Evolutionary conservation across 768 basidiomycete genomes (phyloP).

Genomic region (Lactarius psammicola): DNA sequence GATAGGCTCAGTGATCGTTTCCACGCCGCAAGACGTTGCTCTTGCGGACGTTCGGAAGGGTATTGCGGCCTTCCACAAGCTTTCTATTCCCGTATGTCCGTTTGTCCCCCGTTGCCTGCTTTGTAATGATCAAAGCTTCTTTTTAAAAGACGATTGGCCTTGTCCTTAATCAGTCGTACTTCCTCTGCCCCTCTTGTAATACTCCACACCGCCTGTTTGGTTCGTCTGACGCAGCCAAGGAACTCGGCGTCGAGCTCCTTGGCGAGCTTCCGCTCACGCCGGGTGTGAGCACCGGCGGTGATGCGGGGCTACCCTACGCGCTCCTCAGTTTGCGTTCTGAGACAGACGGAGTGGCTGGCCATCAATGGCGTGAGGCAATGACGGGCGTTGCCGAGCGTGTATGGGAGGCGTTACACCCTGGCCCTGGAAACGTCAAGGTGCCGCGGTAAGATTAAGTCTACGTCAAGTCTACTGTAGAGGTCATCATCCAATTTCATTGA

Average conservation of each 20-base stretch:
- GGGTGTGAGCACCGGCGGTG: slow-evolving; percentile 69
- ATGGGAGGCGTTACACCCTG: slow-evolving; percentile 30
- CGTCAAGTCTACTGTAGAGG: background rate
- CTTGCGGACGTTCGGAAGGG: slow-evolving; percentile 90
- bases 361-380: slow-evolving; percentile 34
- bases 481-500: background rate
- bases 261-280: slow-evolving; percentile 81
- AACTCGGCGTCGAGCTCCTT: slow-evolving; percentile 61
- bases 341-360: slow-evolving; percentile 20
- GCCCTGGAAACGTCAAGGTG: background rate
- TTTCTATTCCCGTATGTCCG: slow-evolving; percentile 74
- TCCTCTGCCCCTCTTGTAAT: slow-evolving; percentile 70
- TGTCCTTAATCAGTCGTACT: slow-evolving; percentile 86
- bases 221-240: slow-evolving; percentile 52
- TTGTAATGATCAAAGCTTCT: background rate
- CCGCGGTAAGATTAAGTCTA: background rate
- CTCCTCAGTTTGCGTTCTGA: slow-evolving; percentile 29
- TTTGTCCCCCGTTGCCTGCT: background rate
- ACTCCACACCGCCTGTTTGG: slow-evolving; percentile 69
- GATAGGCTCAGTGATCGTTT: slow-evolving; percentile 87
- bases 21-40: slow-evolving; percentile 94
- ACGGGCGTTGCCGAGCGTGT: slow-evolving; percentile 34
- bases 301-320: slow-evolving; percentile 59
- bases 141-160: slow-evolving; percentile 77
- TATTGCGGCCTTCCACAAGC: slow-evolving; percentile 87